These are phyloP conservation scores for Aspergillus leporis DNA, from an alignment of 495 filamentous ascomycete genomes.

Conservation along the genomic window DNA sequence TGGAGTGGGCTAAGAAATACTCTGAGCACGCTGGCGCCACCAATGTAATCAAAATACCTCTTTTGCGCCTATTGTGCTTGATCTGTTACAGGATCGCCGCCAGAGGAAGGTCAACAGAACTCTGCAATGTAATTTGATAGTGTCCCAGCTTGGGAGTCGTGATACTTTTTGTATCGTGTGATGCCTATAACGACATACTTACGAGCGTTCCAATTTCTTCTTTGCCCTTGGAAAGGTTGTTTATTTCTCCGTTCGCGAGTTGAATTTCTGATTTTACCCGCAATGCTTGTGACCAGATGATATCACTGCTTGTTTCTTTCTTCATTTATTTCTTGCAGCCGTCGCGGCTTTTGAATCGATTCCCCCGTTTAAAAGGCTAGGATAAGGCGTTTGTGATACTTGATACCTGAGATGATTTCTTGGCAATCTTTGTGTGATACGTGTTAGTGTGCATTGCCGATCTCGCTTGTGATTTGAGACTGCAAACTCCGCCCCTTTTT, in stretches of 20 bases:
- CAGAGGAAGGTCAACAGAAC: neutral
- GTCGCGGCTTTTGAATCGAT: conserved; percentile 8
- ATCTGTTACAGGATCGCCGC: neutral
- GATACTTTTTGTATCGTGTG: conserved; percentile 6
- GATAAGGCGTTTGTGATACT: conserved; percentile 31
- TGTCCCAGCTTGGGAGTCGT: neutral
- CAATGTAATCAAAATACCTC: neutral
- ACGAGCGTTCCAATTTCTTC: conserved; percentile 1
- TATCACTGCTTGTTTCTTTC: conserved; percentile 13
- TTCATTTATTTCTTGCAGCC: neutral
- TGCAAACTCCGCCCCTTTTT: neutral
- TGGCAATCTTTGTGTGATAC: conserved; percentile 8
- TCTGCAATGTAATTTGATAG: neutral
- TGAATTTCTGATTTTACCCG: conserved; percentile 10
- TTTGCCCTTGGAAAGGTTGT: conserved; percentile 7
- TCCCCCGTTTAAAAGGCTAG: conserved; percentile 29
- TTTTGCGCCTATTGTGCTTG: neutral
- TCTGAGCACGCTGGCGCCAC: neutral
- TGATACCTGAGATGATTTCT: conserved; percentile 22
- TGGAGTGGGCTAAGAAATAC: conserved; percentile 42
- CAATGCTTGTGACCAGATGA: conserved; percentile 3
- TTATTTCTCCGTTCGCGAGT: conserved; percentile 3
- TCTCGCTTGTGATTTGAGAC: neutral
- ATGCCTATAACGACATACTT: conserved; percentile 15
- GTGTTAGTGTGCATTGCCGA: conserved; percentile 2